A percentile compares a stretch with the other conserved stretches of the same genome.
Evolutionary conservation across 805 yeast genomes (phyloP).

Genomic region (Ogataea salicorniae): DNA sequence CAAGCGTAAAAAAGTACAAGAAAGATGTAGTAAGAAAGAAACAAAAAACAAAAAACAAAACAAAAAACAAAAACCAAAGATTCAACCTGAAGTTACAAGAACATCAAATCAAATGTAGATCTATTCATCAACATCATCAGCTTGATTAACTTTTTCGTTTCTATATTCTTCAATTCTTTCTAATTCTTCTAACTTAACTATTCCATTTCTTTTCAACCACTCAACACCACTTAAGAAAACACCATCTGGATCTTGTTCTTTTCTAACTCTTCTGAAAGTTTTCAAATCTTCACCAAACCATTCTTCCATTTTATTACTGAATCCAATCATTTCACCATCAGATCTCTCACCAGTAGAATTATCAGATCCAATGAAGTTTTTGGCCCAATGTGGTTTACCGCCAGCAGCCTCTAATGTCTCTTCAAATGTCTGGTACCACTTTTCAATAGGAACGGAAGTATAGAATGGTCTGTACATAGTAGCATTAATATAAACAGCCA

Average conservation of each 20-base stretch:
- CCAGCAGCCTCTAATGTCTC: conserved; percentile 67
- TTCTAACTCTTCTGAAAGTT: conserved; percentile 58
- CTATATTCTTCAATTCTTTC: conserved; percentile 13
- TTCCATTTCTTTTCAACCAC: conserved; percentile 83
- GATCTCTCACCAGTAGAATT: conserved; percentile 36
- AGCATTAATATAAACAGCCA: conserved; percentile 85
- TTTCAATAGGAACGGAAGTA: conserved; percentile 61
- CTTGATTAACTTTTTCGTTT: conserved; percentile 1
- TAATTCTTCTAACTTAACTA: conserved; percentile 33
- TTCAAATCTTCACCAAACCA: conserved; percentile 77
- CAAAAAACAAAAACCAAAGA: no score
- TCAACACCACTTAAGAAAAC: conserved; percentile 70
- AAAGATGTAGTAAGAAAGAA: no score
- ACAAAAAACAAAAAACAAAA: no score
- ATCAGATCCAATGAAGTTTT: conserved; percentile 71
- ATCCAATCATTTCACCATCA: conserved; percentile 77
- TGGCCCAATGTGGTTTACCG: conserved; percentile 99
- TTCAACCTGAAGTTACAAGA: no score
- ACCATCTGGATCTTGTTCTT: conserved; percentile 71
- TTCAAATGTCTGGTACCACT: conserved; percentile 86
- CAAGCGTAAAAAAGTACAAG: no score
- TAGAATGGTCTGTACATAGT: conserved; percentile 95
- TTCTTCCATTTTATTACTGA: conserved; percentile 57
- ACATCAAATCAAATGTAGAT: neutral
- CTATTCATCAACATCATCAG: conserved; percentile 5